phyloP scores from a whole-genome alignment of 2,329 filamentous ascomycete genomes.

The Nemania serpens region DNA sequence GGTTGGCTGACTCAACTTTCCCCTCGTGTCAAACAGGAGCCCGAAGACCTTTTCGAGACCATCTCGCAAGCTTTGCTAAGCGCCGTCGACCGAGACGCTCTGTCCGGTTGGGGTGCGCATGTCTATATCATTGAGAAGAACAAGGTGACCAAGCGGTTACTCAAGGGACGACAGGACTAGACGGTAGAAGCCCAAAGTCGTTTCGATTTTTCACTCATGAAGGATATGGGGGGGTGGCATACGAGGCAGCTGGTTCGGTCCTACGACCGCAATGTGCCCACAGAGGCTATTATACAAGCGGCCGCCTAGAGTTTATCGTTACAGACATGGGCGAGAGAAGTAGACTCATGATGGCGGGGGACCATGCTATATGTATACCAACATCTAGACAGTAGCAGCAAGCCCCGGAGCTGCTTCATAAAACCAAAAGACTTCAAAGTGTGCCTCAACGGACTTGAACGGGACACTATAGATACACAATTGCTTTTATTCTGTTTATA shows the following conservation, averaged over 20 bases:
- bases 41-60: slow-evolving; percentile 97
- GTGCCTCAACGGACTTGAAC: slow-evolving; percentile 1
- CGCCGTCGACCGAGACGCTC: slow-evolving; percentile 92
- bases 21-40: slow-evolving; percentile 58
- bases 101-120: slow-evolving; percentile 97
- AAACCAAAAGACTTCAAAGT: slow-evolving; percentile 3
- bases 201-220: background rate
- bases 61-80: slow-evolving; percentile 95
- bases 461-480: slow-evolving; percentile 10
- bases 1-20: too few relatives aligned
- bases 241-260: background rate
- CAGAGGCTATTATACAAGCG: slow-evolving; percentile 6
- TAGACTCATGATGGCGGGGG: slow-evolving; percentile 24
- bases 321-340: slow-evolving; percentile 21
- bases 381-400: slow-evolving; percentile 20
- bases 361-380: slow-evolving; percentile 34
- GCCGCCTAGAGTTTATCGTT: slow-evolving; percentile 11
- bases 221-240: background rate
- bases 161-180: slow-evolving; percentile 97
- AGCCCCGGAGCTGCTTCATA: slow-evolving; percentile 17
- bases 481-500: slow-evolving; percentile 20
- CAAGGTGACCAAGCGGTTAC: slow-evolving; percentile 97
- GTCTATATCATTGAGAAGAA: slow-evolving; percentile 99
- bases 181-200: slow-evolving; percentile 14
- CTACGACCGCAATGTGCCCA: slow-evolving; percentile 10